phyloP scores from a whole-genome alignment of 306 rosid species.

The Quercus gilva region DNA sequence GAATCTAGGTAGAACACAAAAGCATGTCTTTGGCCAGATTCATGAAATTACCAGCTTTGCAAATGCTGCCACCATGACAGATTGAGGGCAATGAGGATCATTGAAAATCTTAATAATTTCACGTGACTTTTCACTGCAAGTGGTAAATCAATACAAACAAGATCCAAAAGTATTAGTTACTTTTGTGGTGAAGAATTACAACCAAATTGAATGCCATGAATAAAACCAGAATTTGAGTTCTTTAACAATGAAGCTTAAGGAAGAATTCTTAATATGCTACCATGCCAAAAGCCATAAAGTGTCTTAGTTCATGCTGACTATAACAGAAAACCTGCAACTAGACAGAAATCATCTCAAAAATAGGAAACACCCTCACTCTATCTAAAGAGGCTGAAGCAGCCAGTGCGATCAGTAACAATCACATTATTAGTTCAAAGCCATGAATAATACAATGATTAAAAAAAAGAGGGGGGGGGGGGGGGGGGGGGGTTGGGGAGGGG shows the following conservation, averaged over 20 bases:
- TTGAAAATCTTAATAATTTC: slow-evolving; percentile 58
- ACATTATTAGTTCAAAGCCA: not conserved
- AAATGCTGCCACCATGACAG: slow-evolving; percentile 63
- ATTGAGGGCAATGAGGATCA: slow-evolving; percentile 57
- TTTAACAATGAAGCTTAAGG: not conserved
- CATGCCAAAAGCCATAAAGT: not conserved
- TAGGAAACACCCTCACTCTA: not conserved
- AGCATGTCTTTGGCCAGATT: not conserved
- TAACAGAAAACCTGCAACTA: not conserved
- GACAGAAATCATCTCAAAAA: not conserved
- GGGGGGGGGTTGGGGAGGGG: too few relatives aligned
- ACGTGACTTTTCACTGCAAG: slow-evolving; percentile 66
- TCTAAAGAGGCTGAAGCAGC: not conserved
- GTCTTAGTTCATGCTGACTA: not conserved
- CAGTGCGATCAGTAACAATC: not conserved
- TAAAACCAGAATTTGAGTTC: not conserved
- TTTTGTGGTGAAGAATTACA: not conserved
- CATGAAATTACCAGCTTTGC: slow-evolving; percentile 59
- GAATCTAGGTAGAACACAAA: slow-evolving; percentile 14
- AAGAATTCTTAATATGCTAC: not conserved
- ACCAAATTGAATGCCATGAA: not conserved
- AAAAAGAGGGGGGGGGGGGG: too few relatives aligned
- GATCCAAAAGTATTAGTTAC: not conserved
- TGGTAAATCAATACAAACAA: slow-evolving; percentile 24
- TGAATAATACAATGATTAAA: not conserved